Evolutionary conservation across 2,329 filamentous ascomycete species (phyloP).

Genomic region (Alternaria arbusti): DNA sequence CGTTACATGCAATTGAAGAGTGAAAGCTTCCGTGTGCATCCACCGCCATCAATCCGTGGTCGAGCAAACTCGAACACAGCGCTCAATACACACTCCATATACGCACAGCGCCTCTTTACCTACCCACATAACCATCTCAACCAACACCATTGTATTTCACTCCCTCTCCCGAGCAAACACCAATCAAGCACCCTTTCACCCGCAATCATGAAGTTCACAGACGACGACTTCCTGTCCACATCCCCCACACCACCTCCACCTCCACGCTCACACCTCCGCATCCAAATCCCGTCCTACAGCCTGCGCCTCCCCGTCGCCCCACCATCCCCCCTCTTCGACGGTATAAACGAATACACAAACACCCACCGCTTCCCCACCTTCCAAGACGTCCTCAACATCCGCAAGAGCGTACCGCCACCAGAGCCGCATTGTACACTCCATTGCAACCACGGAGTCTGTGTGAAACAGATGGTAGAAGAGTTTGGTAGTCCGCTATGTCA

Average conservation of each 20-base stretch:
- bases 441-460: not conserved
- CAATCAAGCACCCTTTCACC: not conserved
- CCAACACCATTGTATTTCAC: not conserved
- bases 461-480: not conserved
- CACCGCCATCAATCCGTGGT: not conserved
- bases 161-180: not conserved
- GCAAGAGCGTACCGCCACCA: not conserved
- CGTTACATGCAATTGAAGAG: not conserved
- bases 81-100: not conserved
- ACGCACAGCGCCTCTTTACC: not conserved
- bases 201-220: not conserved
- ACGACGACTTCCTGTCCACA: not conserved
- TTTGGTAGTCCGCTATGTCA: not conserved
- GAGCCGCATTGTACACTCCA: not conserved
- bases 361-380: conserved; percentile 7
- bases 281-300: not conserved
- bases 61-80: not conserved
- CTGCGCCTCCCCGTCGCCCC: not conserved
- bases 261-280: not conserved
- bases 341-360: conserved; percentile 5
- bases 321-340: conserved; percentile 8
- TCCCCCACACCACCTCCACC: not conserved
- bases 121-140: not conserved
- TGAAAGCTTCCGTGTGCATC: not conserved
- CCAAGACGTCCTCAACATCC: not conserved